A percentile compares a stretch with the other conserved stretches of the same genome.
These are phyloP conservation scores for Papiliotrema nemorosa DNA, from an alignment of 1,284 basidiomycete species.

Conservation along the genomic window DNA sequence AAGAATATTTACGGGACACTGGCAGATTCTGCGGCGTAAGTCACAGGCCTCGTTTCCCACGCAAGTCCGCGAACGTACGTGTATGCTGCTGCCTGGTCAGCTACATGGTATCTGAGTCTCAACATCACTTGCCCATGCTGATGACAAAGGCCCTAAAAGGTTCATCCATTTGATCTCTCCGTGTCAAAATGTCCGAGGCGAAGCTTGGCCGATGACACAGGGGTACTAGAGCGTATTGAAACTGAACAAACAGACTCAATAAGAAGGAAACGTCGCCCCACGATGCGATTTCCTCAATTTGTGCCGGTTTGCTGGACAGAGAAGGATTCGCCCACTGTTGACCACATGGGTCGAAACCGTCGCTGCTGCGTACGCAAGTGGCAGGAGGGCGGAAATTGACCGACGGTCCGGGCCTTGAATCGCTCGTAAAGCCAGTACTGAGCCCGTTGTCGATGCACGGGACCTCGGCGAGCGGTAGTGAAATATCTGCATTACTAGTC, in stretches of 20 bases:
- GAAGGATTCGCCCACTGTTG: no score
- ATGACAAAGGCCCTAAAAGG: conserved; percentile 45
- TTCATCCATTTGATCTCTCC: conserved; percentile 41
- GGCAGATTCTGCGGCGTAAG: neutral
- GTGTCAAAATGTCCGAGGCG: conserved; percentile 38
- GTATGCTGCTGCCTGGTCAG: conserved; percentile 35
- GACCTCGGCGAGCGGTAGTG: no score
- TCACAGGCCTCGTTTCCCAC: neutral
- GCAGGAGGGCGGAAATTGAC: no score
- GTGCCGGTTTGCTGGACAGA: conserved; percentile 18
- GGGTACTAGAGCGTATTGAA: conserved; percentile 43
- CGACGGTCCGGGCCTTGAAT: no score
- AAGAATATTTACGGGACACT: neutral
- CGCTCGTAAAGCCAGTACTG: no score
- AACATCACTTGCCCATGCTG: conserved; percentile 33
- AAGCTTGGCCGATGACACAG: conserved; percentile 47
- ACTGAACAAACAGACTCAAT: conserved; percentile 44
- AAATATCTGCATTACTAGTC: no score
- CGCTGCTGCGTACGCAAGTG: no score
- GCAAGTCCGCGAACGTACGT: neutral
- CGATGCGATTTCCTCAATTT: conserved; percentile 43
- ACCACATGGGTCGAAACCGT: no score
- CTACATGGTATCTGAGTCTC: neutral
- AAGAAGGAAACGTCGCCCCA: conserved; percentile 46
- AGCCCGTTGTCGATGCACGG: no score